Base-by-base conservation (phyloP, 331 rosid genomes). In the Stylosanthes scabra region DNA sequence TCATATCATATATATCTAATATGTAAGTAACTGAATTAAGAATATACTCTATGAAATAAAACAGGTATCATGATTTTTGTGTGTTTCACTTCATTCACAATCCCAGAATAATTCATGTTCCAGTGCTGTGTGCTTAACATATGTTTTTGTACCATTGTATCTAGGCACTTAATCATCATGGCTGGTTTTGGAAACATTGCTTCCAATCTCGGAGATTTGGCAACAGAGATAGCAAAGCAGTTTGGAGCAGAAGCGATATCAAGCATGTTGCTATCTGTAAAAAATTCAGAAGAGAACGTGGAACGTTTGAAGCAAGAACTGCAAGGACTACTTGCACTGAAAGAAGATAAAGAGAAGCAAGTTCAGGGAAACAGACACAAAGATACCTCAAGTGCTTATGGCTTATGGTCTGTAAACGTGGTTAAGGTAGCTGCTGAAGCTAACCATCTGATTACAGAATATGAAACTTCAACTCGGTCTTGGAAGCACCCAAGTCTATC, bases 341-440 rank as follows among this genome's bases (percentile, higher is more conserved):
- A 68, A 31, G 46, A 59, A 12, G 74, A 76, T n/a, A 68, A 37
- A 34, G 77, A 80, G 68, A 39, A 12, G 63, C 42, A 62, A 27
- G 80, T 57, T 54, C 68, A 25, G 10, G 63, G 73, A 63, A 40
- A 71, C 25, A 54, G 6, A 50, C 68, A 74, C 31, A 80, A 74
- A 69, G 77, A 45, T 3, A 68, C 67, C 63, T 74, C 84, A 1
- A 56, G 51, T 59, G 51, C 58, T 8, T 80, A 69, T 56, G 12
- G 14, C 11, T 46, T 54, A 5, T 80, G 84, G 84, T 54, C 46
- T 20, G 45, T 42, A 25, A 16, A 14, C 68, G 80, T 70, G 16
- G 55, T 47, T 63, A 58, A 68, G 9, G 8, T 14, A 63, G 68
- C 9, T 10, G 73, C 5, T 25, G 12, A 74, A 15, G 76, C 46